Evolutionary conservation across 2,329 filamentous ascomycete species (phyloP).

Genomic region (Ascochyta fabae): DNA sequence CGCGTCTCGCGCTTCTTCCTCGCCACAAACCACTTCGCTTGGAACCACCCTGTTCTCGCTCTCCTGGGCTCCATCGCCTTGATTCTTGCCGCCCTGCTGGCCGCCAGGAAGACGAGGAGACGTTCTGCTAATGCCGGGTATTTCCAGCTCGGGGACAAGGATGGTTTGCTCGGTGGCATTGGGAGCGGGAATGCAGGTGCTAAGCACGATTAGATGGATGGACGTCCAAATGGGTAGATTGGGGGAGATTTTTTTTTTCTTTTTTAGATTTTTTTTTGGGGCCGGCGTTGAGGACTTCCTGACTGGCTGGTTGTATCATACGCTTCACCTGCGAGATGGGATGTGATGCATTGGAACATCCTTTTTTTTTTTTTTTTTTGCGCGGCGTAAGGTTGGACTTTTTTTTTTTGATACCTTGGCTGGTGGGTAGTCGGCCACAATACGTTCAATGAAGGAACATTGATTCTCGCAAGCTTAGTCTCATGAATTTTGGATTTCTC

Average conservation of each 20-base stretch:
- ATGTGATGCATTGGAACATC: neutral
- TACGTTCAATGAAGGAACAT: too few species aligned
- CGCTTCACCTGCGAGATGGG: neutral
- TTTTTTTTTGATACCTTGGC: conserved; percentile 4
- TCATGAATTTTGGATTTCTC: too few species aligned
- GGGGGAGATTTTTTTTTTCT: neutral
- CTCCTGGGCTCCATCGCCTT: conserved; percentile 65
- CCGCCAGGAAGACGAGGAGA: conserved; percentile 41
- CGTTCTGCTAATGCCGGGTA: conserved; percentile 60
- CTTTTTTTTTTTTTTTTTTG: neutral
- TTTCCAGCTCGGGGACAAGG: conserved; percentile 72
- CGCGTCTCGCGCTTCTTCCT: conserved; percentile 73
- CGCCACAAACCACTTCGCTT: conserved; percentile 49
- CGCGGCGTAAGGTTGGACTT: conserved; percentile 2
- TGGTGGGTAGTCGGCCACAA: neutral
- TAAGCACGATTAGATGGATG: conserved; percentile 37
- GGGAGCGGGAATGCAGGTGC: conserved; percentile 57
- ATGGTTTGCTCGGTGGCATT: conserved; percentile 63
- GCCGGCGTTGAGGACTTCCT: conserved; percentile 1
- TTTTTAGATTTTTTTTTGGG: neutral
- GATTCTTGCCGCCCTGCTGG: conserved; percentile 56
- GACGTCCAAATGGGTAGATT: neutral
- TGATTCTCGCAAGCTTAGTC: too few species aligned
- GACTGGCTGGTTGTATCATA: neutral
- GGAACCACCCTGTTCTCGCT: conserved; percentile 54